Evolutionary conservation across 495 filamentous ascomycete species (phyloP).

Genomic region (Tuber borchii): DNA sequence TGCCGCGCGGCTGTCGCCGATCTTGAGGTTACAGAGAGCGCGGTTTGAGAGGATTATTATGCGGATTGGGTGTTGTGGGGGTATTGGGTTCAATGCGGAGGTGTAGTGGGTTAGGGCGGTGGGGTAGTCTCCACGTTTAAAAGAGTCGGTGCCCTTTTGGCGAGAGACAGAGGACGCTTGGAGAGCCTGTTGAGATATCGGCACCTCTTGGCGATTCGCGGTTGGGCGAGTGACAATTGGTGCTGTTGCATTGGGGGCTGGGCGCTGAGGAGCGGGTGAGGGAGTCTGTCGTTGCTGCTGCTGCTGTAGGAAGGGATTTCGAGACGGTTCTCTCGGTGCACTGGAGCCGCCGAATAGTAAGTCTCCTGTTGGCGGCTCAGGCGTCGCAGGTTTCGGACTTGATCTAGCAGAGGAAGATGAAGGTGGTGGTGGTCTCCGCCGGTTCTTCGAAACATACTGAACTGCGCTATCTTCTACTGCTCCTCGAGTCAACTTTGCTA

Average conservation of each 20-base stretch:
- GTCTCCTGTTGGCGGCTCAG: constrained; percentile 36
- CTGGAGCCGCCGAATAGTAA: constrained; percentile 22
- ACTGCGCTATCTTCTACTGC: constrained; percentile 70
- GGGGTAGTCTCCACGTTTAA: constrained; percentile 89
- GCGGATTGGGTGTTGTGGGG: constrained; percentile 71
- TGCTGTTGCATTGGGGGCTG: constrained; percentile 23
- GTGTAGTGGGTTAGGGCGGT: constrained; percentile 76
- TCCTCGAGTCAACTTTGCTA: constrained; percentile 59
- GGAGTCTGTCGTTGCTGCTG: constrained; percentile 7
- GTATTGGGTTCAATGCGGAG: constrained; percentile 64
- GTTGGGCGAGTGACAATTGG: constrained; percentile 36
- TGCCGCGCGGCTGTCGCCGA: constrained; percentile 77
- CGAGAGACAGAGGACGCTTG: constrained; percentile 68
- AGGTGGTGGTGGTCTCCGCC: constrained; percentile 41
- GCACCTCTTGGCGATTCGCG: constrained; percentile 50
- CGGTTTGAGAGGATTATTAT: constrained; percentile 88
- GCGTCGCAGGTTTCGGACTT: constrained; percentile 46
- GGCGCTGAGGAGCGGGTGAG: constrained; percentile 5
- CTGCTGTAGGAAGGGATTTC: constrained; percentile 32
- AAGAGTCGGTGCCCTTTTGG: constrained; percentile 71
- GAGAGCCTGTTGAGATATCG: constrained; percentile 60
- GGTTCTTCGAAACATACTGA: constrained; percentile 74
- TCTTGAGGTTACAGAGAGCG: constrained; percentile 79
- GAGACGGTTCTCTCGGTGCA: constrained; percentile 13
- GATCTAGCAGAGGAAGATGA: constrained; percentile 31